Evolutionary conservation across 2,329 filamentous ascomycete genomes (phyloP).

Genomic region (Akanthomyces dipterigenus): DNA sequence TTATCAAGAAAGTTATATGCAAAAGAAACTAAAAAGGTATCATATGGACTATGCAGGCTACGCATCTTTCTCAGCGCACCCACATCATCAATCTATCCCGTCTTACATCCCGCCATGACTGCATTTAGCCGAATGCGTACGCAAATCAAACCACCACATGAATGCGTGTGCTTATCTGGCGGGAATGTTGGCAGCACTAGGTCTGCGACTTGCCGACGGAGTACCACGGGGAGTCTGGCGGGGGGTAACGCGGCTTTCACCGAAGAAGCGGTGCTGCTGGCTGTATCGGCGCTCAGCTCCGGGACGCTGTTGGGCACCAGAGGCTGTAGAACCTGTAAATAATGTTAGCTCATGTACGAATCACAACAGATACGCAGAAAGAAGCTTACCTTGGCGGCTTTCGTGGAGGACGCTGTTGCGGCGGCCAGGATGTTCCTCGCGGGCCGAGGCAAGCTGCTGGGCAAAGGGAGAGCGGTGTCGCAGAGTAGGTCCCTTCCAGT

Average conservation of each 20-base stretch:
- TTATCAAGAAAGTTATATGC: background rate
- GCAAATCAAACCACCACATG: background rate
- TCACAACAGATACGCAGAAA: background rate
- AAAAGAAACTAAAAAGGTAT: background rate
- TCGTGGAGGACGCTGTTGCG: slow-evolving; percentile 21
- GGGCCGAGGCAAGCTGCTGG: slow-evolving; percentile 48
- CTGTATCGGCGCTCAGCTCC: slow-evolving; percentile 26
- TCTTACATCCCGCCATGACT: background rate
- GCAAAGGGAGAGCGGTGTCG: slow-evolving; percentile 59
- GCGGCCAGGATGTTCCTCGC: slow-evolving; percentile 25
- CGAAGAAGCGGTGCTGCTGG: slow-evolving; percentile 35
- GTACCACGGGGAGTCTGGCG: slow-evolving; percentile 31
- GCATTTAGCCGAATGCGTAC: background rate
- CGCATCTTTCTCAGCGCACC: background rate
- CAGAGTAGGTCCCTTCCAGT: slow-evolving; percentile 55
- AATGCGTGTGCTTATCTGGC: background rate
- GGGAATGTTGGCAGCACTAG: slow-evolving; percentile 17
- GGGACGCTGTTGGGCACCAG: slow-evolving; percentile 15
- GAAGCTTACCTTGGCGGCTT: slow-evolving; percentile 16
- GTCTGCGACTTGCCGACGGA: slow-evolving; percentile 29
- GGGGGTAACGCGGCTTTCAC: slow-evolving; percentile 34
- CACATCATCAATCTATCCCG: background rate
- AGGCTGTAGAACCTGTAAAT: slow-evolving; percentile 19
- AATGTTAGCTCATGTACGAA: slow-evolving; percentile 9
- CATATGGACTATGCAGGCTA: background rate